Conservation (phyloP, 768 basidiomycete species). For the Naematelia aurantialba region DNA sequence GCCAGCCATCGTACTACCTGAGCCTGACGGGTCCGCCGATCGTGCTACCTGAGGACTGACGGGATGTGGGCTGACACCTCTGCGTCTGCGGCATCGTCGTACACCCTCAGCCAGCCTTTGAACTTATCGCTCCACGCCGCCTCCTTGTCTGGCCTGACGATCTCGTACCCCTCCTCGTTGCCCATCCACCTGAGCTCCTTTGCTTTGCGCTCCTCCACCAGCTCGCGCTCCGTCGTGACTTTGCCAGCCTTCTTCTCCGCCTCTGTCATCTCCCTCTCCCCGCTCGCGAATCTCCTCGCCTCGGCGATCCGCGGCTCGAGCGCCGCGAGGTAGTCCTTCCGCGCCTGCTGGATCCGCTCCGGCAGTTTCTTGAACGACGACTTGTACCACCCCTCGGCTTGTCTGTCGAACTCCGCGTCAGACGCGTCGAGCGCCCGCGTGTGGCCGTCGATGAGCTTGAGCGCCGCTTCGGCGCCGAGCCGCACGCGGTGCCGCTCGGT, state of each 20-base stretch:
- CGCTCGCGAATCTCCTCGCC: slow-evolving; percentile 70
- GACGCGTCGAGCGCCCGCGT: slow-evolving; percentile 60
- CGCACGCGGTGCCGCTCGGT: slow-evolving; percentile 78
- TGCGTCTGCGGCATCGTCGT: slow-evolving; percentile 23
- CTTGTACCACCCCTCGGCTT: slow-evolving; percentile 67
- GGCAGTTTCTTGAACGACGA: slow-evolving; percentile 40
- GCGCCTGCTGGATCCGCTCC: slow-evolving; percentile 61
- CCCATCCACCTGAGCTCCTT: slow-evolving; percentile 83
- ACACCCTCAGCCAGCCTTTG: slow-evolving; percentile 37
- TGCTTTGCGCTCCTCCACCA: slow-evolving; percentile 79
- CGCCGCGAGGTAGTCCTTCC: slow-evolving; percentile 70
- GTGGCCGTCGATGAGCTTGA: slow-evolving; percentile 62
- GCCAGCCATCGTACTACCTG: too few relatives aligned
- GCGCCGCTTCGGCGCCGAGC: slow-evolving; percentile 75
- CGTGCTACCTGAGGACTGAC: background rate
- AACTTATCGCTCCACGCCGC: slow-evolving; percentile 69
- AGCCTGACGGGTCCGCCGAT: too few relatives aligned
- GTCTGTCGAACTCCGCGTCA: slow-evolving; percentile 73
- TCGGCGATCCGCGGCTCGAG: slow-evolving; percentile 64
- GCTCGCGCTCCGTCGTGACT: slow-evolving; percentile 81
- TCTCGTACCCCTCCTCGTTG: slow-evolving; percentile 73
- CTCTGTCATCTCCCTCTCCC: slow-evolving; percentile 77
- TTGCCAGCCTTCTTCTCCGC: slow-evolving; percentile 59
- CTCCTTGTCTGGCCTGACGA: slow-evolving; percentile 62
- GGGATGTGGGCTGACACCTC: background rate